phyloP scores from a whole-genome alignment of 106 monocot genomes.

The Allium cepa region DNA sequence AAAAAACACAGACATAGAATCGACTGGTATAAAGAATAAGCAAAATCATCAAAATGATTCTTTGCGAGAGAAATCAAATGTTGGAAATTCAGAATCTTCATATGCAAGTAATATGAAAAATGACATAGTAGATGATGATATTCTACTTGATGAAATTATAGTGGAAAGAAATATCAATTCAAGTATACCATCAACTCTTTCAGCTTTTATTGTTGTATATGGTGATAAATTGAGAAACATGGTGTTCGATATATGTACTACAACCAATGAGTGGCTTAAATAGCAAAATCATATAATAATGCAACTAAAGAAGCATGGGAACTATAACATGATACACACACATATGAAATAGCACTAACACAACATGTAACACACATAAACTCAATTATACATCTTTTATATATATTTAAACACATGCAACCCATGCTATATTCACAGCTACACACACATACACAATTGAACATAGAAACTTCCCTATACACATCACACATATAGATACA shows the following conservation, averaged over 20 bases:
- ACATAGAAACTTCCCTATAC: no score
- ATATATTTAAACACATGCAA: no score
- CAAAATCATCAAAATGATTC: conserved; percentile 11
- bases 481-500: no score
- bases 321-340: no score
- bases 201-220: conserved; percentile 13
- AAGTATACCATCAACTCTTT: conserved; percentile 10
- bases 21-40: conserved; percentile 23
- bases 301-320: no score
- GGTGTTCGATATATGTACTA: conserved; percentile 25
- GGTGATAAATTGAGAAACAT: conserved; percentile 23
- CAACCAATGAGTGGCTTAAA: conserved; percentile 38
- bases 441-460: no score
- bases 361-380: no score
- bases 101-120: conserved; percentile 12
- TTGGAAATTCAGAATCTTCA: conserved; percentile 10
- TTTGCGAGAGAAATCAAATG: conserved; percentile 17
- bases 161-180: conserved; percentile 1
- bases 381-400: no score
- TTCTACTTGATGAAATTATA: conserved; percentile 17
- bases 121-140: conserved; percentile 5
- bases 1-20: conserved; percentile 13
- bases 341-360: no score
- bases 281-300: conserved; percentile 60
- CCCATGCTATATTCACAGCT: no score